Conservation (phyloP, 108 stramenopile genomes). For the Mayamaea pseudoterrestris region DNA sequence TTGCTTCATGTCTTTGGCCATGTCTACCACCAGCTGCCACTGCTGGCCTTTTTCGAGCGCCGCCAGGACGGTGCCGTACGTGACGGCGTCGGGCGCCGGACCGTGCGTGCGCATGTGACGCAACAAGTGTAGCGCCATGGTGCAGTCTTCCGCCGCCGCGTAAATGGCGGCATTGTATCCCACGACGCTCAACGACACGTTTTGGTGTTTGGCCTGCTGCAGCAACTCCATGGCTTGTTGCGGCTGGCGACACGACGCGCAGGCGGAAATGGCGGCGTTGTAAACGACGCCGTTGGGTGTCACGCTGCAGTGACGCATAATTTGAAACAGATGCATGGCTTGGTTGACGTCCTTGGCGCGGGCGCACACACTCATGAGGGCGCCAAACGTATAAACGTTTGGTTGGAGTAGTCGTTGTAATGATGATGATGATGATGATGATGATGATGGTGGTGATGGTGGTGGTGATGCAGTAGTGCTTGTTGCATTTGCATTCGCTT, state of each 20-base stretch:
- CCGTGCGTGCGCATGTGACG: slow-evolving; percentile 34
- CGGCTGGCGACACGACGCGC: slow-evolving; percentile 3
- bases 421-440: neutral
- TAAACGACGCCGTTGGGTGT: slow-evolving; percentile 64
- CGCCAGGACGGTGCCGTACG: slow-evolving; percentile 68
- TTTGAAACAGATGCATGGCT: slow-evolving; percentile 15
- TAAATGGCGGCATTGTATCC: slow-evolving; percentile 75
- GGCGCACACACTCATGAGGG: slow-evolving; percentile 52
- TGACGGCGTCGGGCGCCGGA: slow-evolving; percentile 56
- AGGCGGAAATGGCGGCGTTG: slow-evolving; percentile 63
- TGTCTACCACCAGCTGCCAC: slow-evolving; percentile 45
- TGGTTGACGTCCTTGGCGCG: slow-evolving; percentile 34
- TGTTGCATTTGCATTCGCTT: too few species aligned
- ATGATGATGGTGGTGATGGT: too few species aligned
- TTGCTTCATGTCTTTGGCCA: slow-evolving; percentile 32
- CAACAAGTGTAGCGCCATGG: slow-evolving; percentile 39
- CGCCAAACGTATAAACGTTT: slow-evolving; percentile 73
- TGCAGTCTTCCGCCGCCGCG: slow-evolving; percentile 60
- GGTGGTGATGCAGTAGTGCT: too few species aligned
- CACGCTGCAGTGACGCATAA: slow-evolving; percentile 20
- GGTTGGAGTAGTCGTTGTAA: neutral
- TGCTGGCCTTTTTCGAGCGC: slow-evolving; percentile 57
- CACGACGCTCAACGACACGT: slow-evolving; percentile 47
- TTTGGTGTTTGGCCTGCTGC: slow-evolving; percentile 35
- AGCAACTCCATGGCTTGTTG: neutral